Evolutionary conservation across 371 early-diverging fungal species (phyloP).

Genomic region (Apophysomyces trapeziformis): DNA sequence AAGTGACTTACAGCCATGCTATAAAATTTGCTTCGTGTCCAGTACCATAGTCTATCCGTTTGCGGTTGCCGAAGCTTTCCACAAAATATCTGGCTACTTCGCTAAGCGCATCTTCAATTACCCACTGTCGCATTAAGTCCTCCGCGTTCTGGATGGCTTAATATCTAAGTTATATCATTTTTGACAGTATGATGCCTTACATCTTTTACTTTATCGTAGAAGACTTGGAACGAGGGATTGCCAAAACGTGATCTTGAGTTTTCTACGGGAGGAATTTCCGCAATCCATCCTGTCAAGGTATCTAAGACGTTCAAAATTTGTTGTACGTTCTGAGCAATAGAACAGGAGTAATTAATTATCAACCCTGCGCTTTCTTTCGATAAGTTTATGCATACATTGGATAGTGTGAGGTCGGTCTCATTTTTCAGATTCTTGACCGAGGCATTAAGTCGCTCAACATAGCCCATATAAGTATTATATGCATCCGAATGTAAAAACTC

Average conservation of each 20-base stretch:
- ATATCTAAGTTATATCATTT: neutral
- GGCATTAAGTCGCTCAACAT: conserved; percentile 73
- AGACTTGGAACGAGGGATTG: conserved; percentile 88
- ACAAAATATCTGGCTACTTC: conserved; percentile 85
- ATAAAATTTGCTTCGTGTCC: conserved; percentile 99
- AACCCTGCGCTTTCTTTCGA: conserved; percentile 2
- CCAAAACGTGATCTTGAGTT: conserved; percentile 87
- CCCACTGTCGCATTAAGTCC: conserved; percentile 21
- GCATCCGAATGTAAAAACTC: conserved; percentile 73
- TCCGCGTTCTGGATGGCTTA: conserved; percentile 10
- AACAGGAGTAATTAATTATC: neutral
- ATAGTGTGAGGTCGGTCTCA: conserved; percentile 48
- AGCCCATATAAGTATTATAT: conserved; percentile 67
- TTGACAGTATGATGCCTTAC: conserved; percentile 37
- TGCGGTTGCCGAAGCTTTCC: conserved; percentile 94
- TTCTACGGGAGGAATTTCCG: conserved; percentile 78
- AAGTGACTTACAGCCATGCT: conserved; percentile 76
- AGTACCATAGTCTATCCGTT: conserved; percentile 98
- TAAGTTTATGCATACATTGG: conserved; percentile 49
- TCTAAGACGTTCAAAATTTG: conserved; percentile 68
- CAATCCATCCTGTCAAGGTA: conserved; percentile 60
- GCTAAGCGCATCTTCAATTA: conserved; percentile 48
- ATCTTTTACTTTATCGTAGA: conserved; percentile 69
- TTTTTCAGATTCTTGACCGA: conserved; percentile 72
- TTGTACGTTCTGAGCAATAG: conserved; percentile 51